Conservation (phyloP, 108 stramenopile genomes). For the Chaetoceros tenuissimus region DNA sequence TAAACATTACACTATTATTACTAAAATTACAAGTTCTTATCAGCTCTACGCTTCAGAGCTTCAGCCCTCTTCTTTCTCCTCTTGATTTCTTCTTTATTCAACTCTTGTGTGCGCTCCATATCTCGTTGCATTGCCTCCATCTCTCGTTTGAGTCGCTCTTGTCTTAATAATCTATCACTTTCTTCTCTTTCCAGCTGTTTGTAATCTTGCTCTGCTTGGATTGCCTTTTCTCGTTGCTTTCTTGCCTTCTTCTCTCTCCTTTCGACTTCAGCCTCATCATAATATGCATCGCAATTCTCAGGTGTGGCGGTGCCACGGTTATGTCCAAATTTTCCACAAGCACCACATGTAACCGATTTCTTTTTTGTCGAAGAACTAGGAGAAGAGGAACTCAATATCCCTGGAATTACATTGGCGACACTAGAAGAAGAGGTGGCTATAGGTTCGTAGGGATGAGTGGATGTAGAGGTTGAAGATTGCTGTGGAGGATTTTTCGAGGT, state of each 20-base stretch:
- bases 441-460: conserved; percentile 3
- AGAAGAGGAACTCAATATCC: too few relatives aligned
- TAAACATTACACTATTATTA: too few relatives aligned
- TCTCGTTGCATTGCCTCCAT: background rate
- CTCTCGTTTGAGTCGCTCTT: background rate
- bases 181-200: conserved; percentile 14
- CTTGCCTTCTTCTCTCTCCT: conserved; percentile 21
- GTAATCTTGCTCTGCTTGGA: conserved; percentile 15
- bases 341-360: conserved; percentile 22
- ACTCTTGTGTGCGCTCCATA: background rate
- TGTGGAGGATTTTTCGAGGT: background rate
- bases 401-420: conserved; percentile 2
- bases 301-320: conserved; percentile 34
- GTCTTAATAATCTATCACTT: conserved; percentile 6
- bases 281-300: conserved; percentile 29
- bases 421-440: conserved; percentile 1
- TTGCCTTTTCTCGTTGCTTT: conserved; percentile 17
- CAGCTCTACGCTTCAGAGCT: background rate
- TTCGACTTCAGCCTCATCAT: conserved; percentile 27
- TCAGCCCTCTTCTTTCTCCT: background rate
- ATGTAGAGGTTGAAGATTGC: background rate
- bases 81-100: background rate
- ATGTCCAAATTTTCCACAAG: conserved; percentile 38
- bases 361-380: too few relatives aligned
- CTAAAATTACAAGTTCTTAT: too few relatives aligned